phyloP scores from a whole-genome alignment of 78 protist species.

The Pirum gemmata region DNA sequence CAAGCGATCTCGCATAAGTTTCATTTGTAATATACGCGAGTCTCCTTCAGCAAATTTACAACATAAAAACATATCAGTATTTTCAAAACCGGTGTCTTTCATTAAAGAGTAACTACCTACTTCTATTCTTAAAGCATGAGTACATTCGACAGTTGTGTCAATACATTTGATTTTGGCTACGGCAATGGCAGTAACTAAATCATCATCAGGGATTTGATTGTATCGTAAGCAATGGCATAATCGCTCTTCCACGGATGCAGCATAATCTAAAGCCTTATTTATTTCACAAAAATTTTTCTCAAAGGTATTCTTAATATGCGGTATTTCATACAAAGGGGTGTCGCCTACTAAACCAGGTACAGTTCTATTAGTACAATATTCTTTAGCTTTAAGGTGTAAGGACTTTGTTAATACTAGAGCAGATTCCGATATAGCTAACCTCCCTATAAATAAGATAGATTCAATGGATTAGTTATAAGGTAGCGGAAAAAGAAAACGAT shows the following conservation, averaged over 20 bases:
- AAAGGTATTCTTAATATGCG: neutral
- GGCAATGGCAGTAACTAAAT: constrained; percentile 16
- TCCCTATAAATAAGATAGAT: too few relatives aligned
- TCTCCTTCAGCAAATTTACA: too few relatives aligned
- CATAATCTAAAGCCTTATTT: neutral
- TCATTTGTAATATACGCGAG: too few relatives aligned
- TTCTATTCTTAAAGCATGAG: constrained; percentile 21
- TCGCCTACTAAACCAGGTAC: constrained; percentile 19
- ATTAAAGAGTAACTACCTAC: constrained; percentile 37
- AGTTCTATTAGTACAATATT: neutral
- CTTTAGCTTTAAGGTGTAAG: constrained; percentile 16
- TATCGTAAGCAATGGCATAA: neutral
- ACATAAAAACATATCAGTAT: too few relatives aligned
- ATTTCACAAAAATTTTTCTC: neutral
- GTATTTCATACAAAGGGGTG: constrained; percentile 8
- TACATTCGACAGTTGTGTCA: constrained; percentile 16
- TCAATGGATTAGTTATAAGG: too few relatives aligned
- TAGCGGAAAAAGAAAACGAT: too few relatives aligned
- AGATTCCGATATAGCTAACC: constrained; percentile 22
- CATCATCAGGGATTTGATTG: constrained; percentile 5
- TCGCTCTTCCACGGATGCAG: constrained; percentile 20
- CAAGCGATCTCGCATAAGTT: too few relatives aligned
- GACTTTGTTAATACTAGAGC: neutral
- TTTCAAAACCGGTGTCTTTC: too few relatives aligned
- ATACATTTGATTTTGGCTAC: constrained; percentile 37